phyloP scores from a whole-genome alignment of 2,329 filamentous ascomycete species.

The Rutstroemia sp. region DNA sequence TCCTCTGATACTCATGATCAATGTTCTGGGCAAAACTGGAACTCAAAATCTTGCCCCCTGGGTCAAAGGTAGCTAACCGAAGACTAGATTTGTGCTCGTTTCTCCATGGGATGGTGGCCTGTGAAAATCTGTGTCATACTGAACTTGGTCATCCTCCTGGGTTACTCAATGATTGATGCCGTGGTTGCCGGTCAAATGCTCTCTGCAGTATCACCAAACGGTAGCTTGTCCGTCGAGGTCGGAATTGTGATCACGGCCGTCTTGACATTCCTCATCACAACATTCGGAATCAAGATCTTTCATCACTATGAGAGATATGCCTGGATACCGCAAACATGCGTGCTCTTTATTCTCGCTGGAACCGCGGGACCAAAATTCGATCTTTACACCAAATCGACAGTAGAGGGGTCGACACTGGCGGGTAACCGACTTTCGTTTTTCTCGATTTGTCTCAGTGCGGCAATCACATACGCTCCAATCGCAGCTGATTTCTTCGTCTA shows the following conservation, averaged over 20 bases:
- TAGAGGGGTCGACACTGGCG: constrained; percentile 37
- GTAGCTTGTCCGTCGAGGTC: constrained; percentile 54
- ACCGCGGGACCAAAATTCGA: constrained; percentile 55
- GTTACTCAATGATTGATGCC: constrained; percentile 55
- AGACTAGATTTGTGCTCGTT: constrained; percentile 41
- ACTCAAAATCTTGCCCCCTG: neutral
- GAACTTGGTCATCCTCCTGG: constrained; percentile 55
- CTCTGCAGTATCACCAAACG: constrained; percentile 52
- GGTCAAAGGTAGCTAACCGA: constrained; percentile 1
- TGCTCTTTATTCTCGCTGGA: constrained; percentile 54
- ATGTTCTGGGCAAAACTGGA: neutral
- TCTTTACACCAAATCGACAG: constrained; percentile 39
- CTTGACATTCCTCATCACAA: constrained; percentile 56
- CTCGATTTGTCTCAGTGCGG: constrained; percentile 57
- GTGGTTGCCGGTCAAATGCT: constrained; percentile 63
- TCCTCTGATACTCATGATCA: neutral
- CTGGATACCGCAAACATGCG: constrained; percentile 55
- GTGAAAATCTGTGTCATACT: constrained; percentile 55
- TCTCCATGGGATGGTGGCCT: constrained; percentile 59
- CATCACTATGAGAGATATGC: constrained; percentile 63
- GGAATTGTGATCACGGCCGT: constrained; percentile 59
- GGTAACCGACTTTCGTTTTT: constrained; percentile 62
- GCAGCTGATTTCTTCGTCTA: constrained; percentile 65
- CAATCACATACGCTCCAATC: constrained; percentile 54
- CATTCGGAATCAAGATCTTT: constrained; percentile 61